These are phyloP conservation scores for Xerophyta viscosa DNA, from an alignment of 106 monocot species.

Conservation along the genomic window DNA sequence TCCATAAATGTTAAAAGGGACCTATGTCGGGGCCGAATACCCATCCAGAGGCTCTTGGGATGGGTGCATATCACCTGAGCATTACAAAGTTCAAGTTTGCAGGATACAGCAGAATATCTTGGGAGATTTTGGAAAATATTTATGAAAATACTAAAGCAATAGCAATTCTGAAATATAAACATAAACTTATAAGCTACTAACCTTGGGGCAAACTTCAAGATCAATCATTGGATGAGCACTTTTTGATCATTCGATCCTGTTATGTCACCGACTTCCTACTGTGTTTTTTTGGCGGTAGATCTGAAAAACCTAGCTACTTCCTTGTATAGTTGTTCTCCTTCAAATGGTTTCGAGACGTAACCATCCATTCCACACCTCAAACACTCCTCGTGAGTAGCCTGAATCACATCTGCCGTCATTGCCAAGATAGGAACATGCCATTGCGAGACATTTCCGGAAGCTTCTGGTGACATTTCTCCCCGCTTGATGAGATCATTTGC, in stretches of 20 bases:
- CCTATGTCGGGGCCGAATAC: too few species aligned
- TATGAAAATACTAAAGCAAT: too few species aligned
- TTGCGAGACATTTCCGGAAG: slow-evolving; percentile 25
- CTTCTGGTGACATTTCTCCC: slow-evolving; percentile 36
- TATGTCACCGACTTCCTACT: slow-evolving; percentile 12
- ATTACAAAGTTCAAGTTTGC: too few species aligned
- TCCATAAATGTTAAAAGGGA: too few species aligned
- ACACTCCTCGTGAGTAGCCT: slow-evolving; percentile 91
- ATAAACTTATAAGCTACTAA: too few species aligned
- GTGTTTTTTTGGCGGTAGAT: slow-evolving; percentile 29
- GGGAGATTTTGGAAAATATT: too few species aligned
- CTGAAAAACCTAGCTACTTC: slow-evolving; percentile 85
- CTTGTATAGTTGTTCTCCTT: slow-evolving; percentile 91
- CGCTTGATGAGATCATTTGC: slow-evolving; percentile 39
- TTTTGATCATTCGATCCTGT: too few species aligned
- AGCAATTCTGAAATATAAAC: too few species aligned
- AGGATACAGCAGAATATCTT: too few species aligned
- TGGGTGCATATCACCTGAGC: too few species aligned
- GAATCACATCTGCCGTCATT: slow-evolving; percentile 99
- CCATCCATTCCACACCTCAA: slow-evolving; percentile 91
- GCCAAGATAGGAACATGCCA: slow-evolving; percentile 89
- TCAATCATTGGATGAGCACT: slow-evolving; percentile 9
- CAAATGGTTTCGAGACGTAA: slow-evolving; percentile 98
- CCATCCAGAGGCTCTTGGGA: too few species aligned
- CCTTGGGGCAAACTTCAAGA: too few species aligned